Conservation (phyloP, 495 filamentous ascomycete genomes). For the Penicillium pancosmium region DNA sequence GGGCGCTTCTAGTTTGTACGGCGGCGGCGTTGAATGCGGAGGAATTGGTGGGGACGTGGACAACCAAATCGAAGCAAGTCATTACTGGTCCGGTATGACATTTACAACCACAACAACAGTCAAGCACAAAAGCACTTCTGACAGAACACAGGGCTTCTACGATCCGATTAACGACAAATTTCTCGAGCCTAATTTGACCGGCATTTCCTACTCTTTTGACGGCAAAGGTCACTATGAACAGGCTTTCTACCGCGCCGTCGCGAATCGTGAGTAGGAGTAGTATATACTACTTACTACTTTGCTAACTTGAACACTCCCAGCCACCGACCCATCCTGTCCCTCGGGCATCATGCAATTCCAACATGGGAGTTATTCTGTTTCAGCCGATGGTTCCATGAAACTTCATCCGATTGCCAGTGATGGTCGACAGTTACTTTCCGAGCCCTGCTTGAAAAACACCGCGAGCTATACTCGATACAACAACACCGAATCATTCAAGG, state of each 20-base stretch:
- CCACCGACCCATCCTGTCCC: conserved; percentile 65
- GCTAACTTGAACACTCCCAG: conserved; percentile 35
- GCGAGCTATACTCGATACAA: conserved; percentile 70
- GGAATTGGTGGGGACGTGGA: conserved; percentile 74
- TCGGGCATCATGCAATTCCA: conserved; percentile 77
- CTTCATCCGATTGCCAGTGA: conserved; percentile 68
- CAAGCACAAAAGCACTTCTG: too few relatives aligned
- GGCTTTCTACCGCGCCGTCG: conserved; percentile 71
- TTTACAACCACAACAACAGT: not conserved
- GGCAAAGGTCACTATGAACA: conserved; percentile 72
- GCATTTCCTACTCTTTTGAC: conserved; percentile 83
- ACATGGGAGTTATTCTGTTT: conserved; percentile 64
- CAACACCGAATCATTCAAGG: conserved; percentile 66
- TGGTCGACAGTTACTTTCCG: conserved; percentile 70
- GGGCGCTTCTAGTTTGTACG: conserved; percentile 30
- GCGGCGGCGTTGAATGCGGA: conserved; percentile 38
- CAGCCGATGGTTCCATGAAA: conserved; percentile 59
- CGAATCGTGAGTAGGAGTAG: conserved; percentile 63
- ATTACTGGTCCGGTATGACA: conserved; percentile 70
- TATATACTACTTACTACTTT: not conserved
- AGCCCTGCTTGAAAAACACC: conserved; percentile 59
- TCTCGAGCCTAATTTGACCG: conserved; percentile 69
- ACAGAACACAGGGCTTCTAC: conserved; percentile 63
- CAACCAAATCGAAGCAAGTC: conserved; percentile 71
- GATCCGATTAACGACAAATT: conserved; percentile 69